Percentiles rank a stretch among this genome's conserved stretches.
Conservation (phyloP, 768 basidiomycete genomes). For the Lactarius pseudohatsudake region DNA sequence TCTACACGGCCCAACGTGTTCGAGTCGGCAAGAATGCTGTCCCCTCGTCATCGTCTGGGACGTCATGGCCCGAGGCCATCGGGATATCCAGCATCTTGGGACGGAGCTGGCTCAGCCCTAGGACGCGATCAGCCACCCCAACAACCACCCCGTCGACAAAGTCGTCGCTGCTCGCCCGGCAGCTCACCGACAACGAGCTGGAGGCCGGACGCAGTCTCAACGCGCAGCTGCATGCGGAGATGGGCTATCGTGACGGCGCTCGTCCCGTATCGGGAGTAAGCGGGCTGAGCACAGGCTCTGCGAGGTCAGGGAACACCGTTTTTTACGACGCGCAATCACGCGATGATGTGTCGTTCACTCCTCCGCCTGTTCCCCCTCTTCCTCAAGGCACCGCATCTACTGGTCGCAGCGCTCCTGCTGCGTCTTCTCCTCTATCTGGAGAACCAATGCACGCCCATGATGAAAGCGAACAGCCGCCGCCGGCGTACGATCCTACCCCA, state of each 20-base stretch:
- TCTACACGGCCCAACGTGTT: conserved; percentile 53
- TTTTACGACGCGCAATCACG: conserved; percentile 63
- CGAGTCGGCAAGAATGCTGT: conserved; percentile 32
- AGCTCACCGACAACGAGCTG: conserved; percentile 29
- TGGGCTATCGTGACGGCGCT: conserved; percentile 33
- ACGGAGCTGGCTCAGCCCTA: conserved; percentile 30
- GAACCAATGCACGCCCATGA: conserved; percentile 12
- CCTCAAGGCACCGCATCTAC: conserved; percentile 19
- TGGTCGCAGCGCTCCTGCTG: conserved; percentile 8
- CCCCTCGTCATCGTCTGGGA: conserved; percentile 31
- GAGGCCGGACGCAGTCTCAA: conserved; percentile 37
- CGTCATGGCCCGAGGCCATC: conserved; percentile 23
- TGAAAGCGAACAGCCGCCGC: conserved; percentile 8
- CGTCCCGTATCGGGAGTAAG: conserved; percentile 63
- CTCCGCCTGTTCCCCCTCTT: conserved; percentile 41
- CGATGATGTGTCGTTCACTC: conserved; percentile 46
- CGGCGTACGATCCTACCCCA: conserved; percentile 17
- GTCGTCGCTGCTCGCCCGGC: conserved; percentile 18
- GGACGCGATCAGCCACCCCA: conserved; percentile 12
- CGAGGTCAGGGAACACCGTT: conserved; percentile 50
- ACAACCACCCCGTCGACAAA: conserved; percentile 9
- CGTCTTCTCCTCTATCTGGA: conserved; percentile 25
- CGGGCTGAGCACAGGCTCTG: conserved; percentile 43
- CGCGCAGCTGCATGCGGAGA: conserved; percentile 23
- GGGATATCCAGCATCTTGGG: conserved; percentile 21